Evolutionary conservation across 495 filamentous ascomycete genomes (phyloP), one percentile per base, ranked within the genome.

Genomic region (Beverwykella pulmonaria): DNA sequence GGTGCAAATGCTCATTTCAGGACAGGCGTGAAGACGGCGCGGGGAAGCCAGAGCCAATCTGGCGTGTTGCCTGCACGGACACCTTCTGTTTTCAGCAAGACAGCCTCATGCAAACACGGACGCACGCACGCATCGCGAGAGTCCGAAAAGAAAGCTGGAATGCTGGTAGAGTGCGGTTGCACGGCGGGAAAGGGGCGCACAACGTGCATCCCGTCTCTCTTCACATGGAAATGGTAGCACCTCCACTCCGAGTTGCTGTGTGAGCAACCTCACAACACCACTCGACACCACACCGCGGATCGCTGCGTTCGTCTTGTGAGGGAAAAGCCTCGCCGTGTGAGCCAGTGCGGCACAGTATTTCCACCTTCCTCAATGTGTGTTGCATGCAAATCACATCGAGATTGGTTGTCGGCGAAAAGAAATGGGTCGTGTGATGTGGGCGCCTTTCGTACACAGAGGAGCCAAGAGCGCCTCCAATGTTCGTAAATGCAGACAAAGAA

Each of bases 1-100:
- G 48, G 48, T 25, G 48, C 3, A 23, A 5, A 29, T 7, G 48
- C 19, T 15, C 22, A 19, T 25, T 52, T 25, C 14, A 29, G 48
- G 22, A 6, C 23, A 52, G 48, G 9, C 26, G 22, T 52, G 4
- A 3, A 52, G 20, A n/a, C 20, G 48, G 26, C 17, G 20, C 22
- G 20, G 48, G 48, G 48, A 29, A 52, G 17, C 17, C 5, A 52
- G 26, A n/a, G 48, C 48, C 48, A 52, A 52, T 52, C 48, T 26
- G 22, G 48, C 9, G 48, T 9, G 22, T 25, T 8, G 48, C 48
- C 22, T 29, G 48, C 2, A 52, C 48, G 48, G 48, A 52, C 3
- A 29, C 7, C 7, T 9, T 52, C 48, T 52, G 6, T 23, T 52
- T 52, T 23, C 10, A 52, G 48, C 48, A 52, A 7, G 6, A 52